A percentile compares a stretch with the other conserved stretches of the same genome.
Evolutionary conservation across 2,329 filamentous ascomycete genomes (phyloP).

Genomic region (Neonectria coccinea): DNA sequence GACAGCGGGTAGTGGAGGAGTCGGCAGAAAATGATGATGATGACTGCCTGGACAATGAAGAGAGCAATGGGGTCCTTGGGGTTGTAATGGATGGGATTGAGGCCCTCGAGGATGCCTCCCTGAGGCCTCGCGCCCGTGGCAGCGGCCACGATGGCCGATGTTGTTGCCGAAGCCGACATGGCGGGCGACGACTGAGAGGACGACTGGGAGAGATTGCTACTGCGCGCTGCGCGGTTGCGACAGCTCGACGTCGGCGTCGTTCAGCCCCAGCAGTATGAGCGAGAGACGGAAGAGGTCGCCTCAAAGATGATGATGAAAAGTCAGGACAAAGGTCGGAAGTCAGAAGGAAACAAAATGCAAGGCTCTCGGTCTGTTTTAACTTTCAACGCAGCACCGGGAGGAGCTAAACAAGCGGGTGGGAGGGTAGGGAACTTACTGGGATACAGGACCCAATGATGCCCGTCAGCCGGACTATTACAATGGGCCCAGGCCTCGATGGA

Average conservation of each 20-base stretch:
- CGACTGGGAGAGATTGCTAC: neutral
- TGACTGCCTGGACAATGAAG: slow-evolving; percentile 51
- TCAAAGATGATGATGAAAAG: neutral
- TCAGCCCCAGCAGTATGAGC: neutral
- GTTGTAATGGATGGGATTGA: slow-evolving; percentile 76
- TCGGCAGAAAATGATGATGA: slow-evolving; percentile 62
- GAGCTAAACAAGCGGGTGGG: slow-evolving; percentile 9
- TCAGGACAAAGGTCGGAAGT: neutral
- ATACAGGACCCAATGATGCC: neutral
- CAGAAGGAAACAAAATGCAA: neutral
- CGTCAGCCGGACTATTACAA: slow-evolving; percentile 1
- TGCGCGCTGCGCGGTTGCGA: neutral
- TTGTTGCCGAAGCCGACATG: slow-evolving; percentile 37
- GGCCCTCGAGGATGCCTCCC: slow-evolving; percentile 76
- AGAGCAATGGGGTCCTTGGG: slow-evolving; percentile 75
- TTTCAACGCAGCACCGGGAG: neutral
- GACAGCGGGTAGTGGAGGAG: slow-evolving; percentile 79
- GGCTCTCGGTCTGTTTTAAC: slow-evolving; percentile 1
- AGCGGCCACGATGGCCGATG: slow-evolving; percentile 45
- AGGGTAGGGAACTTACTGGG: neutral
- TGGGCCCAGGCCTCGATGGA: slow-evolving; percentile 1
- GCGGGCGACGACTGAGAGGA: slow-evolving; percentile 18
- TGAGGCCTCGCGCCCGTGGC: slow-evolving; percentile 54
- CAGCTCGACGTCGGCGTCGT: neutral
- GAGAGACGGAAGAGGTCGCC: neutral